Conservation (phyloP, 2,329 filamentous ascomycete genomes). For the Harringtonia lauricola region DNA sequence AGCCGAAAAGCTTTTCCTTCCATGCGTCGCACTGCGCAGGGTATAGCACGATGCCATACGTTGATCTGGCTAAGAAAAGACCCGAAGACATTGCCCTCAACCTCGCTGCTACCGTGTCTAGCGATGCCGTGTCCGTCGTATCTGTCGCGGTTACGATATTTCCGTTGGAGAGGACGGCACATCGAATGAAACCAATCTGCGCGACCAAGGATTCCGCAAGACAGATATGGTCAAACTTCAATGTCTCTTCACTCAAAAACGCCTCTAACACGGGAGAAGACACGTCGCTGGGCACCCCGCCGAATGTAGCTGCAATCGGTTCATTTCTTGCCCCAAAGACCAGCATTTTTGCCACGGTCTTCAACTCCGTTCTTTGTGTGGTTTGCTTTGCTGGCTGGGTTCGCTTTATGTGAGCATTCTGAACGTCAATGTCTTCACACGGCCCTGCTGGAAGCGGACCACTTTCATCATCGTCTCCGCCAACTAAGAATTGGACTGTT, state of each 20-base stretch:
- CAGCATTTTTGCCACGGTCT: background rate
- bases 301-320: slow-evolving; percentile 14
- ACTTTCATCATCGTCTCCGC: too few relatives aligned
- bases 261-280: background rate
- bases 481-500: too few relatives aligned
- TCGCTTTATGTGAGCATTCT: too few relatives aligned
- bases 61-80: slow-evolving; percentile 19
- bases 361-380: too few relatives aligned
- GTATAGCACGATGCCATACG: slow-evolving; percentile 28
- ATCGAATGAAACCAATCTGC: slow-evolving; percentile 9
- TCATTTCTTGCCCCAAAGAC: background rate
- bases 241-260: slow-evolving; percentile 14
- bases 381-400: too few relatives aligned
- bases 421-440: too few relatives aligned
- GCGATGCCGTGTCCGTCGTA: slow-evolving; percentile 1
- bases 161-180: slow-evolving; percentile 15
- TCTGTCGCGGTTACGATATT: slow-evolving; percentile 9
- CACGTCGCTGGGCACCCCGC: slow-evolving; percentile 15
- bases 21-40: slow-evolving; percentile 25
- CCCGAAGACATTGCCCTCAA: slow-evolving; percentile 25
- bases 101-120: slow-evolving; percentile 21
- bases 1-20: slow-evolving; percentile 12
- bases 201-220: slow-evolving; percentile 15
- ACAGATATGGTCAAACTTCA: slow-evolving; percentile 19
- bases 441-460: too few relatives aligned